Evolutionary conservation across 108 stramenopile genomes (phyloP).

Genomic region (Nitzschia palea): DNA sequence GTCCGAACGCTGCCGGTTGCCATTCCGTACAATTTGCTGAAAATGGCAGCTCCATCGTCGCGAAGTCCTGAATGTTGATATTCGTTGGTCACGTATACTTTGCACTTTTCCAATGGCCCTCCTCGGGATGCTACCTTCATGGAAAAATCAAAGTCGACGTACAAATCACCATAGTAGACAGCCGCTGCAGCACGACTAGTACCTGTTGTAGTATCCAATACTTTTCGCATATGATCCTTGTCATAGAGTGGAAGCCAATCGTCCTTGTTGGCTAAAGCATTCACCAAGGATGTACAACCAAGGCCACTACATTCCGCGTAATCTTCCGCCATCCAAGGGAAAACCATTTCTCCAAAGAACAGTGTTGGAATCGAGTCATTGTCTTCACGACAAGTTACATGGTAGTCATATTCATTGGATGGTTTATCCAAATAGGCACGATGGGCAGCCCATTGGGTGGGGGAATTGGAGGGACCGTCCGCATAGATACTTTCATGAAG

Average conservation of each 20-base stretch:
- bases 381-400: slow-evolving; percentile 22
- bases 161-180: slow-evolving; percentile 92
- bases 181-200: slow-evolving; percentile 67
- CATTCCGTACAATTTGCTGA: slow-evolving; percentile 85
- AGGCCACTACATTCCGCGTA: slow-evolving; percentile 68
- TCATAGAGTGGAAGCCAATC: slow-evolving; percentile 87
- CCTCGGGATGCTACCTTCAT: slow-evolving; percentile 64
- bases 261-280: slow-evolving; percentile 65
- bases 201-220: slow-evolving; percentile 17
- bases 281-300: slow-evolving; percentile 64
- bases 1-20: slow-evolving; percentile 66
- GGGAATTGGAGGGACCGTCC: slow-evolving; percentile 50
- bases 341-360: slow-evolving; percentile 94
- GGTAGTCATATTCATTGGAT: slow-evolving; percentile 57
- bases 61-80: slow-evolving; percentile 93
- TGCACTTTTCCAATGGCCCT: slow-evolving; percentile 66
- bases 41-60: slow-evolving; percentile 82
- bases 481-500: slow-evolving; percentile 93
- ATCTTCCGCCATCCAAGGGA: slow-evolving; percentile 93
- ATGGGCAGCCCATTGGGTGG: slow-evolving; percentile 45
- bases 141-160: slow-evolving; percentile 85
- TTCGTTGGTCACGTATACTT: slow-evolving; percentile 89
- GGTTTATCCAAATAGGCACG: slow-evolving; percentile 44
- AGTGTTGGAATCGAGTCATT: slow-evolving; percentile 45
- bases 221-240: slow-evolving; percentile 55